phyloP scores from a whole-genome alignment of 179 eudicot genomes.

The Silene vulgaris region DNA sequence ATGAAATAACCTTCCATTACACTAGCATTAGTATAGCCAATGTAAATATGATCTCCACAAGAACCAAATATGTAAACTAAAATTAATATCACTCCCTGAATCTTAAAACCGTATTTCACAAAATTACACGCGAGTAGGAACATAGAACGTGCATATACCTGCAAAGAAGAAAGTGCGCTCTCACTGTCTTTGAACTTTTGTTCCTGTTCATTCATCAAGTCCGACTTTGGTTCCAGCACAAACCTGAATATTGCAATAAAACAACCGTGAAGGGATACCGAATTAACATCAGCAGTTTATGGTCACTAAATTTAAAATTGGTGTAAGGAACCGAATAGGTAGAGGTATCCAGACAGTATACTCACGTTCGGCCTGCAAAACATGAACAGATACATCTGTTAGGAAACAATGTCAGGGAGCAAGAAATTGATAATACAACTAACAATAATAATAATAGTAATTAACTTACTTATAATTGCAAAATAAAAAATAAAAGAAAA shows the following conservation, averaged over 20 bases:
- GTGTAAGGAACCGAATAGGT: slow-evolving; percentile 18
- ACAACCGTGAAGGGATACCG: slow-evolving; percentile 9
- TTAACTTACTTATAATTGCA: too few relatives aligned
- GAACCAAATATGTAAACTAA: neutral
- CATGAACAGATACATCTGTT: slow-evolving; percentile 20
- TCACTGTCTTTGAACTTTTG: slow-evolving; percentile 80
- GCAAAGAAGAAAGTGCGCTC: slow-evolving; percentile 72
- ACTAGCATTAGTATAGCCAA: slow-evolving; percentile 1
- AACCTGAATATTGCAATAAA: slow-evolving; percentile 46
- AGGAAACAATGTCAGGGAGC: slow-evolving; percentile 9
- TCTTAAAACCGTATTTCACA: slow-evolving; percentile 1
- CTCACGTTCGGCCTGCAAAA: slow-evolving; percentile 95
- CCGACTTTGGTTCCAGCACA: slow-evolving; percentile 78
- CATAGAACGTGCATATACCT: slow-evolving; percentile 36
- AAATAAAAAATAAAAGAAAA: too few relatives aligned
- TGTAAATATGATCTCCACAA: neutral
- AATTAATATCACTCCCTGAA: neutral
- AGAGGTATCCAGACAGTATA: slow-evolving; percentile 21
- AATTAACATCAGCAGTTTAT: neutral
- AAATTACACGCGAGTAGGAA: neutral
- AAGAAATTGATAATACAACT: neutral
- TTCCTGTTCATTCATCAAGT: slow-evolving; percentile 72
- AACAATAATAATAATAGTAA: neutral
- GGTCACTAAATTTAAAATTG: slow-evolving; percentile 10
- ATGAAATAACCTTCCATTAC: neutral